Conservation (phyloP, 2,329 filamentous ascomycete species). For the Knufia petricola region DNA sequence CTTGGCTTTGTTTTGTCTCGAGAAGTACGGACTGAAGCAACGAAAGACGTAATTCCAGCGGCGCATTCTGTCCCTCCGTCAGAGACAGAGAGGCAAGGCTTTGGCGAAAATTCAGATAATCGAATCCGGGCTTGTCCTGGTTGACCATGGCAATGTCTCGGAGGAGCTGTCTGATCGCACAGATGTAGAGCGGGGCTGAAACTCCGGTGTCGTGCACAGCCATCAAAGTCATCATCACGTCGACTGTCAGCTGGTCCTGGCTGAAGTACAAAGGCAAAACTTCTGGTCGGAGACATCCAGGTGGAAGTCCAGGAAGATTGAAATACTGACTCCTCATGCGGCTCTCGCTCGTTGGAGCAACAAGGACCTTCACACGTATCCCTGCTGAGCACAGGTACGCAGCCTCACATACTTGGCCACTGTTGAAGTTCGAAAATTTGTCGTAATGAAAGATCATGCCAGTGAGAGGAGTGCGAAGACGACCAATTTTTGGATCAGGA, state of each 20-base stretch:
- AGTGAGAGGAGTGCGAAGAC: slow-evolving; percentile 44
- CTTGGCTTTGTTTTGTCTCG: slow-evolving; percentile 1
- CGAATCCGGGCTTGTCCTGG: slow-evolving; percentile 29
- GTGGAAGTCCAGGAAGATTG: slow-evolving; percentile 28
- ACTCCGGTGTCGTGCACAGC: slow-evolving; percentile 34
- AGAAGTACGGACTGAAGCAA: slow-evolving; percentile 55
- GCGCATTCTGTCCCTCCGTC: slow-evolving; percentile 37
- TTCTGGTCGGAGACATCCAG: slow-evolving; percentile 28
- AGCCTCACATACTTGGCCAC: slow-evolving; percentile 43
- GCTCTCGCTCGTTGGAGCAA: slow-evolving; percentile 40
- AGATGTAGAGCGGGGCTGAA: slow-evolving; percentile 43
- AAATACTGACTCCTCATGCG: slow-evolving; percentile 36
- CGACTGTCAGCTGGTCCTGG: slow-evolving; percentile 41
- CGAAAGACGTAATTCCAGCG: slow-evolving; percentile 51
- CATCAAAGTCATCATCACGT: slow-evolving; percentile 48
- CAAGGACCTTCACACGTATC: slow-evolving; percentile 43
- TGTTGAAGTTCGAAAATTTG: slow-evolving; percentile 37
- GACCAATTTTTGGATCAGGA: slow-evolving; percentile 45
- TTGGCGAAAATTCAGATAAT: slow-evolving; percentile 37
- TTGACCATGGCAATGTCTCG: slow-evolving; percentile 40
- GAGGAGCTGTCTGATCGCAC: slow-evolving; percentile 39
- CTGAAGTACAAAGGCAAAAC: slow-evolving; percentile 40
- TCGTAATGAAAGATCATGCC: slow-evolving; percentile 60
- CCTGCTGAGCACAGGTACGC: slow-evolving; percentile 43
- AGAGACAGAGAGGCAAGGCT: not conserved